Evolutionary conservation across 2,329 filamentous ascomycete genomes (phyloP).

Genomic region (Purpureocillium takamizusanense): DNA sequence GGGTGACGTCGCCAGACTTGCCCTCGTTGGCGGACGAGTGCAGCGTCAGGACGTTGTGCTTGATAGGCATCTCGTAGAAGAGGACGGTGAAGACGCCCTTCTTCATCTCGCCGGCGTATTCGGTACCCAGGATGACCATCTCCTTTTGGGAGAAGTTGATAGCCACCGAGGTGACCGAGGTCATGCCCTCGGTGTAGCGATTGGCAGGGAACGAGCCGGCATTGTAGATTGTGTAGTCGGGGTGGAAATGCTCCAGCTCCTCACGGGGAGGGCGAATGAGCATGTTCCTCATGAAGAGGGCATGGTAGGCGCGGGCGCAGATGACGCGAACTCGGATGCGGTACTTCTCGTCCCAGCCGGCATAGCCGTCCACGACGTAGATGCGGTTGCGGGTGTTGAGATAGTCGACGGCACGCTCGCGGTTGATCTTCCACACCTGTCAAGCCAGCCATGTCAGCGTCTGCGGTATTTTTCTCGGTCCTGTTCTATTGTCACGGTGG

Average conservation of each 20-base stretch:
- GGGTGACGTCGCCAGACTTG: constrained; percentile 85
- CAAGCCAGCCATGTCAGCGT: not conserved
- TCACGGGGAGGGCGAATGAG: constrained; percentile 86
- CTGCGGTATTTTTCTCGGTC: too few species aligned
- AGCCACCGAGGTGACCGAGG: constrained; percentile 91
- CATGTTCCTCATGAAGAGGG: constrained; percentile 99
- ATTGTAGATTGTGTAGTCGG: constrained; percentile 99
- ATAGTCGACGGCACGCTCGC: constrained; percentile 97
- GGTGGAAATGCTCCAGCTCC: constrained; percentile 95
- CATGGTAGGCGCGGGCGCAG: constrained; percentile 98
- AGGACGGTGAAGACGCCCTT: constrained; percentile 98
- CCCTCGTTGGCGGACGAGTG: constrained; percentile 99
- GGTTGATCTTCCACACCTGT: constrained; percentile 99
- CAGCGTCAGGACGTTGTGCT: constrained; percentile 97
- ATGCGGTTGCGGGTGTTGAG: constrained; percentile 98
- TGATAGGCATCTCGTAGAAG: constrained; percentile 99
- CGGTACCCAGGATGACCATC: constrained; percentile 99
- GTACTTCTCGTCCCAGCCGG: constrained; percentile 98
- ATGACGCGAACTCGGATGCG: constrained; percentile 95
- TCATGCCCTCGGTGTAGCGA: constrained; percentile 97
- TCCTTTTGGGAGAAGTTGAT: constrained; percentile 99
- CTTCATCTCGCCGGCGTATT: constrained; percentile 81
- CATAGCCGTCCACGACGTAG: constrained; percentile 95
- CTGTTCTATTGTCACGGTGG: too few species aligned
- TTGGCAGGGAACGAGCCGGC: constrained; percentile 97